Evolutionary conservation across 2,329 filamentous ascomycete genomes (phyloP).

Genomic region (Fusarium vanettenii): DNA sequence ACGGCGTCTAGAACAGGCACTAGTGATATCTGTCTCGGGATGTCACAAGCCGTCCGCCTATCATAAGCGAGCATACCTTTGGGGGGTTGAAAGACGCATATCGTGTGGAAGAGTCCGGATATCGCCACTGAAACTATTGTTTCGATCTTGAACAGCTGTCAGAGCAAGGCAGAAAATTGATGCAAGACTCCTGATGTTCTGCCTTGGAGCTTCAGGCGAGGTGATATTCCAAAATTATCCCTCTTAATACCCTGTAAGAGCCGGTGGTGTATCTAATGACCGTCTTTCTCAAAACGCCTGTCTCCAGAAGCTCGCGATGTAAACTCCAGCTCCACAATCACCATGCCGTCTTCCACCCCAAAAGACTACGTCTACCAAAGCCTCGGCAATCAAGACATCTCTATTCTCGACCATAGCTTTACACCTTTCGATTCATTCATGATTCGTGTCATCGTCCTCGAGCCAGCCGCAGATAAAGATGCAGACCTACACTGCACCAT

Average conservation of each 20-base stretch:
- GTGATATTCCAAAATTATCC: not conserved
- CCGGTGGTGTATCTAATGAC: no score
- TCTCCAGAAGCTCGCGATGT: no score
- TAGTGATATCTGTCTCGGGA: not conserved
- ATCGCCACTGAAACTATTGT: not conserved
- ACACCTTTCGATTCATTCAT: not conserved
- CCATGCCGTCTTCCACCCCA: not conserved
- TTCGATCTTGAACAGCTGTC: not conserved
- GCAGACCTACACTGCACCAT: not conserved
- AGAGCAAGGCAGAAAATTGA: not conserved
- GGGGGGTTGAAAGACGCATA: not conserved
- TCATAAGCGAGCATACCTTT: not conserved
- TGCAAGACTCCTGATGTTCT: not conserved
- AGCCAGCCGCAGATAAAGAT: not conserved
- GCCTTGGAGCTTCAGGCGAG: not conserved
- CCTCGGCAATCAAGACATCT: not conserved
- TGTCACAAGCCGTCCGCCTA: not conserved
- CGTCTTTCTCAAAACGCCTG: no score
- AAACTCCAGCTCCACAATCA: not conserved
- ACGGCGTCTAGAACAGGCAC: not conserved
- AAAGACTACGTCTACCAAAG: not conserved
- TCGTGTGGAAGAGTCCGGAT: not conserved
- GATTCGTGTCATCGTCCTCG: not conserved
- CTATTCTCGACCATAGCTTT: not conserved
- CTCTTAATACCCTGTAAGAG: not conserved